Base-by-base conservation (phyloP, 306 rosid genomes). In the Ochetophila trinervis region DNA sequence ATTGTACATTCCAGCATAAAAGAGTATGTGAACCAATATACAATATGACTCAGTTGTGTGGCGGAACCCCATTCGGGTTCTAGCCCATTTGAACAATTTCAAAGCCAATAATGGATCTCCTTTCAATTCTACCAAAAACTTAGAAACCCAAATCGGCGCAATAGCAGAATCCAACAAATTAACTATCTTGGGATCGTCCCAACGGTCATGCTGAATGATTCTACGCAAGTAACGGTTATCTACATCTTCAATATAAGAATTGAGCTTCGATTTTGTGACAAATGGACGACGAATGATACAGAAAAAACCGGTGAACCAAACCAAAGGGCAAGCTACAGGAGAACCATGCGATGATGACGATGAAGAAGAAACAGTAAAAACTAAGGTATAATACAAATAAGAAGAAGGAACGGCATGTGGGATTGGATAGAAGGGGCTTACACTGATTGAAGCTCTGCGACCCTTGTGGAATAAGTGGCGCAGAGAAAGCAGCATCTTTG, bases 111-210 rank as follows among this genome's bases (percentile, higher is more conserved):
- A 70, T 2, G 96, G 94, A 74, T 86, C 91, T 10, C 73, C 77
- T 63, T 71, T 90, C 61, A 87, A 73, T 53, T 78, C 88, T 62
- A 84, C 79, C 76, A 90, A 78, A 78, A 69, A 64, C 82, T 59
- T 81, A 36, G 91, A 74, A 66, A 84, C 94, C 87, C 83, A 79
- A 72, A 81, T 75, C 3, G 97, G 97, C 27, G 91, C 88, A 51
- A 86, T 57, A 12, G 89, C 74, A 0, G 95, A 89, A 76, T 78
- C 78, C 37, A 86, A 71, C 52, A 82, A 57, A 48, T 20, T 37
- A 36, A 63, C 76, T 34, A 85, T 63, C 32, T 59, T 85, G 60
- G 74, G 82, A 54, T 71, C 88, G 21, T 76, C 70, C 85, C 89
- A 79, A 22, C 27, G 63, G 20, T 80, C 89, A 19, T 63, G 74